phyloP scores from a whole-genome alignment of 257 asterid genomes.

The Solanum ahanhuiri region DNA sequence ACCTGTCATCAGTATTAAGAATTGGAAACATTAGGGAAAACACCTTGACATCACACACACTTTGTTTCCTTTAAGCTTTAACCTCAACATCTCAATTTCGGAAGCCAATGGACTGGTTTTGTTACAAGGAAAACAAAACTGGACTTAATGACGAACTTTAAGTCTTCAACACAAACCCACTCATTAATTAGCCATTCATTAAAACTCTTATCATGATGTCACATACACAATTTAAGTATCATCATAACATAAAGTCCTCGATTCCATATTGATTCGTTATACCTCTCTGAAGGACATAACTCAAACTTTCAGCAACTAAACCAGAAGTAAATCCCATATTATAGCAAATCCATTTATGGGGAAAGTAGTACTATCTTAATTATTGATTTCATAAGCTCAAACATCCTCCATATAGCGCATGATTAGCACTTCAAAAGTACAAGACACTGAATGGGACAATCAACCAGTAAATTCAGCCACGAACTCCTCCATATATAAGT shows the following conservation, averaged over 20 bases:
- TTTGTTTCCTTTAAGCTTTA: not conserved
- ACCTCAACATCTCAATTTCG: not conserved
- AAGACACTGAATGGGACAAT: not conserved
- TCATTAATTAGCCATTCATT: not conserved
- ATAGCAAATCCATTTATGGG: not conserved
- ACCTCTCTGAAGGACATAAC: not conserved
- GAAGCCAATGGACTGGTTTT: not conserved
- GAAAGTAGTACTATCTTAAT: not conserved
- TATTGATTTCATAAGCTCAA: not conserved
- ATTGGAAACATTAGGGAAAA: not conserved
- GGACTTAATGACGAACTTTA: not conserved
- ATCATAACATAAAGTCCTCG: not conserved
- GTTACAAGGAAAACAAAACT: not conserved
- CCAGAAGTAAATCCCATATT: not conserved
- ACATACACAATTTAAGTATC: not conserved
- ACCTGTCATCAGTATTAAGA: constrained; percentile 21
- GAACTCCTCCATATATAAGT: not conserved
- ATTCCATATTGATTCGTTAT: not conserved
- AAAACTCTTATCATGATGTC: not conserved
- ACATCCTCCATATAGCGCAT: not conserved
- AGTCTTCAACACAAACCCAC: not conserved
- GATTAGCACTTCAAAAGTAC: not conserved
- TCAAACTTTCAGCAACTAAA: not conserved
- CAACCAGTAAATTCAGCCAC: not conserved
- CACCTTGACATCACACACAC: not conserved